A percentile compares a stretch with the other conserved stretches of the same genome.
Evolutionary conservation across 768 basidiomycete genomes (phyloP).

Genomic region (Mycena haematopus): DNA sequence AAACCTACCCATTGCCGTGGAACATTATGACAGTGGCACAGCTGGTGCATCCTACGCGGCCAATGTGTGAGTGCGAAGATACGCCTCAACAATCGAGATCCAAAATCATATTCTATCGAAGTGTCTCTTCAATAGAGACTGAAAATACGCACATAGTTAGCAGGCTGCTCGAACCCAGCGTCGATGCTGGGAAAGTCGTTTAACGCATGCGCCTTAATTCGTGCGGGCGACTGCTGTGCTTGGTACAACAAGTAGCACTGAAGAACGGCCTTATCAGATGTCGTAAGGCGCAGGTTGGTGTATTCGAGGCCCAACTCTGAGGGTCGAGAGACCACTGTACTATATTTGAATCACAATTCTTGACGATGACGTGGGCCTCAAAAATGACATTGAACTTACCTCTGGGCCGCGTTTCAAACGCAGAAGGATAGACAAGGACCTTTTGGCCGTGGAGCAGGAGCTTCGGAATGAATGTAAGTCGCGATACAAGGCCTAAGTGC

Average conservation of each 20-base stretch:
- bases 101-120: not conserved
- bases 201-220: not conserved
- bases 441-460: conserved; percentile 29
- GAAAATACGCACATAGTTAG: conserved; percentile 6
- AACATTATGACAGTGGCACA: conserved; percentile 31
- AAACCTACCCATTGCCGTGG: conserved; percentile 28
- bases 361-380: not conserved
- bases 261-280: conserved; percentile 21
- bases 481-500: too few species aligned
- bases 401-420: conserved; percentile 25
- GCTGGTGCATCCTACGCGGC: not conserved
- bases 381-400: conserved; percentile 4
- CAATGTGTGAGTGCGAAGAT: not conserved
- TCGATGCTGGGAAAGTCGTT: conserved; percentile 10
- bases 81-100: too few species aligned
- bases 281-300: conserved; percentile 9
- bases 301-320: conserved; percentile 19
- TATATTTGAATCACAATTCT: not conserved
- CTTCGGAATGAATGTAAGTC: conserved; percentile 9
- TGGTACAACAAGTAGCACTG: conserved; percentile 22
- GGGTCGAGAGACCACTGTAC: conserved; percentile 1
- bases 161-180: not conserved
- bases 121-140: too few species aligned
- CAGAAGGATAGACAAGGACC: conserved; percentile 32
- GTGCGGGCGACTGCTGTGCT: conserved; percentile 4